Evolutionary conservation across 2,329 filamentous ascomycete species (phyloP).

Genomic region (Cucurbitaria berberidis): DNA sequence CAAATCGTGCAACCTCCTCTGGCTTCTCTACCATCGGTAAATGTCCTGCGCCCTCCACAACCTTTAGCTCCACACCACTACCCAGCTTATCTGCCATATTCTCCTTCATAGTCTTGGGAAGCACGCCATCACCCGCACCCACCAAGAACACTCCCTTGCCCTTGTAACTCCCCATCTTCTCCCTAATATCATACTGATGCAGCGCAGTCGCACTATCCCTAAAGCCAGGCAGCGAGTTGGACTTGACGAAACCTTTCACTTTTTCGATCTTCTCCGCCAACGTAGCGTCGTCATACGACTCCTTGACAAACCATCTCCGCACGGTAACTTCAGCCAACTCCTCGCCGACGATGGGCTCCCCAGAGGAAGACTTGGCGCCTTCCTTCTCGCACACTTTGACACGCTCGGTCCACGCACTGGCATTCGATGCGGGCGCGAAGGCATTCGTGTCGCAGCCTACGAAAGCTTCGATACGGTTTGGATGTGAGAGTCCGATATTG

Average conservation of each 20-base stretch:
- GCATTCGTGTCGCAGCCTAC: constrained; percentile 82
- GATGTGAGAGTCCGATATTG: constrained; percentile 72
- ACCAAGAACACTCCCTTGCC: constrained; percentile 73
- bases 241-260: constrained; percentile 72
- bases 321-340: constrained; percentile 74
- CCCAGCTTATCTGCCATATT: constrained; percentile 61
- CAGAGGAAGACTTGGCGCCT: constrained; percentile 41
- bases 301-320: constrained; percentile 73
- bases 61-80: constrained; percentile 62
- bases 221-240: constrained; percentile 74
- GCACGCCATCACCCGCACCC: constrained; percentile 73
- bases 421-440: constrained; percentile 74
- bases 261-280: constrained; percentile 59
- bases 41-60: constrained; percentile 76
- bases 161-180: constrained; percentile 59
- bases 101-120: constrained; percentile 80
- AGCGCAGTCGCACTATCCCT: constrained; percentile 71
- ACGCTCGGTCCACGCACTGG: constrained; percentile 78
- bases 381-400: constrained; percentile 70
- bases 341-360: constrained; percentile 64
- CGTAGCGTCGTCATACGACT: constrained; percentile 62
- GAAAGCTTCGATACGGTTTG: constrained; percentile 64
- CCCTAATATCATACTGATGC: constrained; percentile 72
- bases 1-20: constrained; percentile 67
- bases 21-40: constrained; percentile 84